phyloP scores from a whole-genome alignment of 192 early-diverging fungal species.

The Entomortierella chlamydospora region DNA sequence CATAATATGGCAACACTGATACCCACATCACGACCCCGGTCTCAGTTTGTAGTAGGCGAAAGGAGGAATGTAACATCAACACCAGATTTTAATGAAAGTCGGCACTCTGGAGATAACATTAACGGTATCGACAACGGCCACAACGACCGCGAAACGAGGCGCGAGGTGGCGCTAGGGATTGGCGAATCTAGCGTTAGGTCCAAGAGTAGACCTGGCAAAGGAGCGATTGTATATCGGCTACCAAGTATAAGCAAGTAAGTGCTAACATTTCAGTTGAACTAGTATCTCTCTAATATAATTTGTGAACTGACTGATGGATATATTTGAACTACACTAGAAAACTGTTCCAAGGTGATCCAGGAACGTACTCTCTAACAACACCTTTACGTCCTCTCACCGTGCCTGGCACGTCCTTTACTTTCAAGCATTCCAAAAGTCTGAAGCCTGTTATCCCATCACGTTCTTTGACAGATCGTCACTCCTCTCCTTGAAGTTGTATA shows the following conservation, averaged over 20 bases:
- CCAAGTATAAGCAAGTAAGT: conserved; percentile 3
- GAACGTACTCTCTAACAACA: conserved; percentile 15
- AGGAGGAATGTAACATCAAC: no score
- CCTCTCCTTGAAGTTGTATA: conserved; percentile 5
- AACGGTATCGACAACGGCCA: no score
- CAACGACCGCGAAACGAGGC: no score
- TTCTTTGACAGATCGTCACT: background rate
- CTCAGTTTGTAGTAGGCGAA: no score
- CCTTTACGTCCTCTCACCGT: conserved; percentile 2
- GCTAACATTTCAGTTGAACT: background rate
- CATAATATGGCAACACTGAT: no score
- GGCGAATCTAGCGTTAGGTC: background rate
- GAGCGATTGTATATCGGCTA: background rate
- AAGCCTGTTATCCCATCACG: background rate
- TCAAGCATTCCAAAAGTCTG: background rate
- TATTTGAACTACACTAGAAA: background rate
- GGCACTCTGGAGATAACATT: no score
- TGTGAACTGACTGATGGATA: background rate
- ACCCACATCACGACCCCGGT: no score
- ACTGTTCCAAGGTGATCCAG: conserved; percentile 21
- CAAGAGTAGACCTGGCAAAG: background rate
- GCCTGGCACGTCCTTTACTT: no score
- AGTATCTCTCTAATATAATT: no score
- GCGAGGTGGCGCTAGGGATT: no score
- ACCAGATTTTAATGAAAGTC: no score